A percentile compares a stretch with the other conserved stretches of the same genome.
These are phyloP conservation scores for Monilinia vaccinii-corymbosi DNA, from an alignment of 2,329 filamentous ascomycete genomes.

Conservation along the genomic window DNA sequence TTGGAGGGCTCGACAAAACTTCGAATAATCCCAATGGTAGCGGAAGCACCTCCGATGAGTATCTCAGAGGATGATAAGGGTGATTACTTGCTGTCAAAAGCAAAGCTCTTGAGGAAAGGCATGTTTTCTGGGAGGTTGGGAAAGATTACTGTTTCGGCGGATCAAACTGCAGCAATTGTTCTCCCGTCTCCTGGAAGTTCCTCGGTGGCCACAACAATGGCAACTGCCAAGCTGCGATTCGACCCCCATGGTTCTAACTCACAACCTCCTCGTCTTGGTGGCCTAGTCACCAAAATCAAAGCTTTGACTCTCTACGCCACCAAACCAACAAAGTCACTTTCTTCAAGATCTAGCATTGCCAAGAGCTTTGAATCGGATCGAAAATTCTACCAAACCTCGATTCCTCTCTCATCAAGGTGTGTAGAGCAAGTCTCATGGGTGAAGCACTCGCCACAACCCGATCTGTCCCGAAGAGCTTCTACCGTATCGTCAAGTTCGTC, in stretches of 20 bases:
- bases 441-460: conserved; percentile 19
- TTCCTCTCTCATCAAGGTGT: conserved; percentile 26
- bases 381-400: conserved; percentile 20
- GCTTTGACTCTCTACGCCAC: conserved; percentile 23
- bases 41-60: conserved; percentile 27
- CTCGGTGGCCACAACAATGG: conserved; percentile 20
- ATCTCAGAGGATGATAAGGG: conserved; percentile 15
- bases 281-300: conserved; percentile 27
- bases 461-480: conserved; percentile 21
- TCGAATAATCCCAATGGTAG: conserved; percentile 23
- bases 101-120: conserved; percentile 27
- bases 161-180: conserved; percentile 26
- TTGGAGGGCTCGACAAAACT: conserved; percentile 21
- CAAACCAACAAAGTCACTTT: conserved; percentile 17
- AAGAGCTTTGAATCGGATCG: conserved; percentile 20
- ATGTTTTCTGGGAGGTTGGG: conserved; percentile 30
- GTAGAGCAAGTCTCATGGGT: conserved; percentile 28
- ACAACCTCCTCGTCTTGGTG: conserved; percentile 27
- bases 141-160: conserved; percentile 26
- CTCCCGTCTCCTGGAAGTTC: conserved; percentile 20
- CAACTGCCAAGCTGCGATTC: conserved; percentile 27
- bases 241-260: conserved; percentile 23
- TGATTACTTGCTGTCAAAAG: conserved; percentile 23
- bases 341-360: conserved; percentile 15
- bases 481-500: conserved; percentile 24